These are phyloP conservation scores for Extremus antarcticus DNA, from an alignment of 495 filamentous ascomycete species.

Conservation along the genomic window DNA sequence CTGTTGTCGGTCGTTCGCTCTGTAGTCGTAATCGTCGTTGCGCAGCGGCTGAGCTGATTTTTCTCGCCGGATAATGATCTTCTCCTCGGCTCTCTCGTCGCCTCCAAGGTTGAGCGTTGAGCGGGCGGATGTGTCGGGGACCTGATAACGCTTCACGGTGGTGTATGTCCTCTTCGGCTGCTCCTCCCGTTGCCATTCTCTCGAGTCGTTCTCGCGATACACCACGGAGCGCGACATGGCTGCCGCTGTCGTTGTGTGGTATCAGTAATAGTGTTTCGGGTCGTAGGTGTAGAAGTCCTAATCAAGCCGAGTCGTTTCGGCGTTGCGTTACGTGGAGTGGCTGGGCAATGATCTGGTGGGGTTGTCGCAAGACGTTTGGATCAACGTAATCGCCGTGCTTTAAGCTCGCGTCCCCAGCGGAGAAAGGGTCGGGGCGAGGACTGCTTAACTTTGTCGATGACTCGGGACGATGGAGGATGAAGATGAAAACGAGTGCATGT, in stretches of 20 bases:
- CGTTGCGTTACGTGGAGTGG: too few relatives aligned
- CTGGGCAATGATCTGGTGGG: too few relatives aligned
- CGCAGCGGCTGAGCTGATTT: conserved; percentile 5
- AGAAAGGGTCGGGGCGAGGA: too few relatives aligned
- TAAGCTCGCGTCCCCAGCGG: too few relatives aligned
- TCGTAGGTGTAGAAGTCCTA: too few relatives aligned
- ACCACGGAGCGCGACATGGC: conserved; percentile 1
- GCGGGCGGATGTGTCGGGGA: conserved; percentile 24
- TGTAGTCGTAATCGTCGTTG: background rate
- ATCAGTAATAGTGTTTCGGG: background rate
- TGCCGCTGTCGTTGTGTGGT: background rate
- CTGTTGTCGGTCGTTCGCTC: background rate
- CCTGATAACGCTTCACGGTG: conserved; percentile 33
- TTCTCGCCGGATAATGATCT: conserved; percentile 28
- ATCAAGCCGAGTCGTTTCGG: too few relatives aligned
- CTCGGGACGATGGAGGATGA: too few relatives aligned
- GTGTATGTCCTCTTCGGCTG: conserved; percentile 23
- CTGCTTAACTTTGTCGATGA: too few relatives aligned
- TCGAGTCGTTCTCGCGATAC: background rate
- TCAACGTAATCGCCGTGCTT: too few relatives aligned
- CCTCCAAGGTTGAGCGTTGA: background rate
- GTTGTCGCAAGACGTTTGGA: too few relatives aligned
- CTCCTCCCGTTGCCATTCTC: conserved; percentile 5
- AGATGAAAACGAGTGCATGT: too few relatives aligned
- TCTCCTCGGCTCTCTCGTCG: conserved; percentile 23